Base-by-base conservation (phyloP, 352 stramenopile genomes). In the Pythium sukuiense region DNA sequence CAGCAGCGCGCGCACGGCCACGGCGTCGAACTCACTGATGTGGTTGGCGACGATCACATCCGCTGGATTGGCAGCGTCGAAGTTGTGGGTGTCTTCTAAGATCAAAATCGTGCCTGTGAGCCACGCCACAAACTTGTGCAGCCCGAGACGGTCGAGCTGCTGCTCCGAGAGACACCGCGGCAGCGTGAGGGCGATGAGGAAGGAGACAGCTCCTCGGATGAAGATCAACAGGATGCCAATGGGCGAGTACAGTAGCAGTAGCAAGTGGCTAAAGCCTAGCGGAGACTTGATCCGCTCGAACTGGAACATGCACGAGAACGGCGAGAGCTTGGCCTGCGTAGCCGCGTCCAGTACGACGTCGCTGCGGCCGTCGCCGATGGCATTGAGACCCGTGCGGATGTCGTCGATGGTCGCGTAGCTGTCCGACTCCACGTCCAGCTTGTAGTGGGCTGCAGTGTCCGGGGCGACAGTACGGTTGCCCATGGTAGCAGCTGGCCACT, bases 1-100 rank as follows among this genome's bases (percentile, higher is more conserved):
- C 13, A 73, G 73, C 59, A 90, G 61, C 20, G 54, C 60, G 0
- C 65, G 66, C 9, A 92, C 57, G 3, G 81, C 81, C 27, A 91
- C 65, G 0, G 81, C 83, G 46, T 89, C 83, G 48, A 91, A 88
- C 74, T 91, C 83, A 41, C 81, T 89, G 61, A 91, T 83, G 73
- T 91, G 83, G 78, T 91, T 91, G 27, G 76, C 65, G n/a, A 86
- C 83, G 32, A 91, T 73, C 59, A 91, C 81, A 20, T 81, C 69
- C 0, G 72, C 66, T 35, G 69, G 54, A 18, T 71, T 32, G 0
- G 64, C 45, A 14, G 55, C 55, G 11, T 67, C 63, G 35, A 86
- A 84, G 16, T 77, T 50, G 20, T 88, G 65, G 13, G 59, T 68
- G 55, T 88, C 66, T 13, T 78, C 48, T 4, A 87, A 62, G 11